phyloP scores from a whole-genome alignment of 345 rosid genomes.

The Cardamine chenopodiifolia region DNA sequence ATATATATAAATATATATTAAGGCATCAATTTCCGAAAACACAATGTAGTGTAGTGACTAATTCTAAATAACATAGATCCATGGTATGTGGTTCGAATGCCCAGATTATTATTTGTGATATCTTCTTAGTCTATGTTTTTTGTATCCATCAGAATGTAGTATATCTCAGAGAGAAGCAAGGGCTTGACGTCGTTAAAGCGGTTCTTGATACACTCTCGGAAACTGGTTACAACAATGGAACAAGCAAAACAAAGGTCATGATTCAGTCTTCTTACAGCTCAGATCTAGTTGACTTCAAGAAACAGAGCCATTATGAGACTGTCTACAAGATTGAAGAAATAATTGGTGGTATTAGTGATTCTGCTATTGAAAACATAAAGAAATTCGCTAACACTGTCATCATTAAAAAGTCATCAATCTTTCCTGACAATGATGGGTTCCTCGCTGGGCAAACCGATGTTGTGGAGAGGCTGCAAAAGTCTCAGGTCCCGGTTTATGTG shows the following conservation, averaged over 20 bases:
- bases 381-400: conserved; percentile 63
- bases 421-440: conserved; percentile 17
- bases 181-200: conserved; percentile 48
- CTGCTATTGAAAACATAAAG: conserved; percentile 56
- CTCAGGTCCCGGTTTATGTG: conserved; percentile 61
- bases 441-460: conserved; percentile 45
- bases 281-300: conserved; percentile 59
- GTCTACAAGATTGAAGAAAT: conserved; percentile 63
- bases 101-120: no score
- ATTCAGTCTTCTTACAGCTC: conserved; percentile 74
- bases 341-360: conserved; percentile 51
- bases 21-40: no score
- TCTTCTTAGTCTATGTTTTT: not conserved
- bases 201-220: conserved; percentile 55
- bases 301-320: conserved; percentile 48
- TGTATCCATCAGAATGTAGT: conserved; percentile 53
- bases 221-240: conserved; percentile 57
- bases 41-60: no score
- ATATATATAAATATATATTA: no score
- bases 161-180: conserved; percentile 59
- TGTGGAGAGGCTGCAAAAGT: conserved; percentile 47
- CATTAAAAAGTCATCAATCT: conserved; percentile 55
- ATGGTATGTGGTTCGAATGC: no score
- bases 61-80: no score
- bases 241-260: conserved; percentile 53